phyloP scores from a whole-genome alignment of 805 yeast species.

The Ogataea neopini region DNA sequence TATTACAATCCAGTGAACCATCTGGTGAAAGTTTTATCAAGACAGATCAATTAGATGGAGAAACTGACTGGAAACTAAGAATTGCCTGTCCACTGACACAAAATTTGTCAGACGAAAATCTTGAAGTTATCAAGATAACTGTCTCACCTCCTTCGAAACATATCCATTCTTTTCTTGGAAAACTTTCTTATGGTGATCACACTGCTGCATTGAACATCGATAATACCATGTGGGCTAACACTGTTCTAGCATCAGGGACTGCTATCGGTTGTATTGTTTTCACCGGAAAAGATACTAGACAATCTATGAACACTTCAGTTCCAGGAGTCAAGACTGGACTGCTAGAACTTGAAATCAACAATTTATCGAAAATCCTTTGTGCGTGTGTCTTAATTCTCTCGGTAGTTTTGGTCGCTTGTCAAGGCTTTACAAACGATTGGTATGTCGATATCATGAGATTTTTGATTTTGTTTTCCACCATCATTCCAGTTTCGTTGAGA shows the following conservation, averaged over 20 bases:
- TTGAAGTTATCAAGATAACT: conserved; percentile 56
- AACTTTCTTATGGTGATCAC: conserved; percentile 57
- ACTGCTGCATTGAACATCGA: conserved; percentile 75
- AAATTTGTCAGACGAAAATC: conserved; percentile 47
- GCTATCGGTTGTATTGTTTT: conserved; percentile 86
- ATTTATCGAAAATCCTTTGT: conserved; percentile 84
- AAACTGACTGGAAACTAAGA: conserved; percentile 97
- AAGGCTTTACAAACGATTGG: conserved; percentile 78
- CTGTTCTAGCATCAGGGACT: conserved; percentile 92
- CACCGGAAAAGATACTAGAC: conserved; percentile 93
- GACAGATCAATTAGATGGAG: conserved; percentile 98
- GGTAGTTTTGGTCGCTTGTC: conserved; percentile 71
- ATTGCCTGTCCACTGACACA: conserved; percentile 78
- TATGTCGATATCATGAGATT: conserved; percentile 89
- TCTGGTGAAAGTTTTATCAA: conserved; percentile 90
- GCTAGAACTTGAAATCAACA: conserved; percentile 87
- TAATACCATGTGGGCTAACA: conserved; percentile 97
- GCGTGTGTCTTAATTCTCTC: conserved; percentile 80
- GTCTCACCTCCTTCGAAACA: conserved; percentile 84
- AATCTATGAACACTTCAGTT: conserved; percentile 87
- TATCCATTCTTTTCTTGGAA: conserved; percentile 81
- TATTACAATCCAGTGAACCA: conserved; percentile 78
- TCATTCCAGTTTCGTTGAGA: conserved; percentile 92
- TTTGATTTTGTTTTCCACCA: conserved; percentile 87
- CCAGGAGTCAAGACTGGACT: conserved; percentile 88